These are phyloP conservation scores for Exophiala lecanii-corni DNA, from an alignment of 2,329 filamentous ascomycete species.

Conservation along the genomic window DNA sequence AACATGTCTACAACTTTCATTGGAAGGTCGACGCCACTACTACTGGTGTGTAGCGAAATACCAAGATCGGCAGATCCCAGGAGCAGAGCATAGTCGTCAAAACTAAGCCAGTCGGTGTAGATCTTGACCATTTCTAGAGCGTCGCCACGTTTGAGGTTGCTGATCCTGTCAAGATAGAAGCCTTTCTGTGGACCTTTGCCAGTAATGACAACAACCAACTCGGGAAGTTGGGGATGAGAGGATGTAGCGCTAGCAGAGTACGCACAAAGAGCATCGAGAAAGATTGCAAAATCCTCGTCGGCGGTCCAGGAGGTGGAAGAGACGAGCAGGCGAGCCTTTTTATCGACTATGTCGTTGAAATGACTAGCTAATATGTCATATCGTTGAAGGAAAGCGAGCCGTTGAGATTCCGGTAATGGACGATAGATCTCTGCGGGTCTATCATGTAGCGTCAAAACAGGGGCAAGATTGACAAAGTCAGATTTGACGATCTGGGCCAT, in stretches of 20 bases:
- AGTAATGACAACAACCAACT: constrained; percentile 83
- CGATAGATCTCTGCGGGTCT: constrained; percentile 78
- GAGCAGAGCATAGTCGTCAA: constrained; percentile 76
- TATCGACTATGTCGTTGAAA: constrained; percentile 55
- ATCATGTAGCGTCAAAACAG: constrained; percentile 74
- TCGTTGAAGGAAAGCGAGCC: constrained; percentile 57
- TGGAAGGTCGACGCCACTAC: constrained; percentile 88
- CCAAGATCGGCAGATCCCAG: constrained; percentile 84
- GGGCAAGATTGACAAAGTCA: constrained; percentile 61
- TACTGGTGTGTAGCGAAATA: constrained; percentile 86
- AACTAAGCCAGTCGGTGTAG: constrained; percentile 77
- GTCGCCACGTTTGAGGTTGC: constrained; percentile 54
- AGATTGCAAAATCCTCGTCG: constrained; percentile 87
- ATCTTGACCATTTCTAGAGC: constrained; percentile 68
- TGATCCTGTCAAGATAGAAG: constrained; percentile 64
- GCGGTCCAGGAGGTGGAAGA: constrained; percentile 97
- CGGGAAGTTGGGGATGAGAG: constrained; percentile 50
- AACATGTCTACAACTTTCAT: constrained; percentile 99
- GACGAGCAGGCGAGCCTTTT: constrained; percentile 66
- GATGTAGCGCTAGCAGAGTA: constrained; percentile 59
- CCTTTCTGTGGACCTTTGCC: constrained; percentile 85
- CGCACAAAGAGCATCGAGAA: constrained; percentile 73
- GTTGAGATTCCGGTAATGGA: constrained; percentile 53
- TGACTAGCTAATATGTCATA: constrained; percentile 61
- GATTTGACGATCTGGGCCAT: constrained; percentile 71